Conservation (phyloP, 257 asterid species). For the Solanum gracilifrons region DNA sequence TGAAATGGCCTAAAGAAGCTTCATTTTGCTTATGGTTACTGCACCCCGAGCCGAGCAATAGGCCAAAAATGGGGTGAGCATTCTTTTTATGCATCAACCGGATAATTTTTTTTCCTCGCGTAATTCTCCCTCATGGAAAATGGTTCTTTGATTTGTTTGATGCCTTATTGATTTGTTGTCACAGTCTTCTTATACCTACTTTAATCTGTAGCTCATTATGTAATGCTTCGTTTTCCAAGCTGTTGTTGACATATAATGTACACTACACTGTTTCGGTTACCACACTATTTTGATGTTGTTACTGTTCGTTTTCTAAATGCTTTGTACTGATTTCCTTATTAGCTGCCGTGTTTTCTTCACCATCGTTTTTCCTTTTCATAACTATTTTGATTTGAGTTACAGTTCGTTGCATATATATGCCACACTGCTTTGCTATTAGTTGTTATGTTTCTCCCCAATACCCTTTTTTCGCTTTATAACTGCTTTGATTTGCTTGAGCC, state of each 20-base stretch:
- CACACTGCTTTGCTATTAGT: not conserved
- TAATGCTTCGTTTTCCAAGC: not conserved
- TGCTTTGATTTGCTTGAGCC: not conserved
- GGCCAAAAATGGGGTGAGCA: constrained; percentile 72
- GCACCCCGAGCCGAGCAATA: constrained; percentile 80
- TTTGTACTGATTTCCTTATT: not conserved
- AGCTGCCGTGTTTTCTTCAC: not conserved
- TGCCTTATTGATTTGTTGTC: not conserved
- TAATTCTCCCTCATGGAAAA: not conserved
- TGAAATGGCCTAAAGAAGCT: constrained; percentile 97
- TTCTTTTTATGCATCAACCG: not conserved
- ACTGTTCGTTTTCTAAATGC: not conserved
- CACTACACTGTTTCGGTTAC: not conserved
- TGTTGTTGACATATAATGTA: not conserved
- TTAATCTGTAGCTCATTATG: not conserved
- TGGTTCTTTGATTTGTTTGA: not conserved
- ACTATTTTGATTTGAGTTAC: not conserved
- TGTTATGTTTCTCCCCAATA: not conserved
- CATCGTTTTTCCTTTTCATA: not conserved
- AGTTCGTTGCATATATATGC: not conserved
- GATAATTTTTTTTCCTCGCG: not conserved
- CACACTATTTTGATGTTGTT: not conserved
- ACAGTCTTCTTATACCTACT: not conserved
- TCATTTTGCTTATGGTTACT: constrained; percentile 92
- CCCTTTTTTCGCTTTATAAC: not conserved